A percentile compares a stretch with the other conserved stretches of the same genome.
These are phyloP conservation scores for Penicillium corylophilum DNA, from an alignment of 2,329 filamentous ascomycete genomes.

Conservation along the genomic window DNA sequence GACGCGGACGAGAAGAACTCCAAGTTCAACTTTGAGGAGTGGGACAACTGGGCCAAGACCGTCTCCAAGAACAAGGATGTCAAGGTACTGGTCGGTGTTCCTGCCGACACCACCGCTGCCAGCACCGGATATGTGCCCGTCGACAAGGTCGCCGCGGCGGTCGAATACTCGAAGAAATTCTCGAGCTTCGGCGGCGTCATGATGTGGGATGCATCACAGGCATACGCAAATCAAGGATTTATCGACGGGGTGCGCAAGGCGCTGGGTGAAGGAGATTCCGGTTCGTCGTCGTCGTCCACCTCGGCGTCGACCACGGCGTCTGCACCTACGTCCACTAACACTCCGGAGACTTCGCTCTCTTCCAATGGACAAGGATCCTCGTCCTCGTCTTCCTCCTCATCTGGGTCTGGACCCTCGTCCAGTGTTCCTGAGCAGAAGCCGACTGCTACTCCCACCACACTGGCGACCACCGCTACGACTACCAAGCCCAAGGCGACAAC, in stretches of 20 bases:
- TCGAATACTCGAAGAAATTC: constrained; percentile 56
- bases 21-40: constrained; percentile 62
- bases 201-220: constrained; percentile 67
- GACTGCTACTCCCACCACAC: neutral
- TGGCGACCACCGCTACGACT: constrained; percentile 1
- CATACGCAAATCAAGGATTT: constrained; percentile 59
- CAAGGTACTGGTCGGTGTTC: constrained; percentile 62
- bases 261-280: constrained; percentile 50
- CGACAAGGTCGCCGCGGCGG: constrained; percentile 49
- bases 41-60: constrained; percentile 65
- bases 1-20: constrained; percentile 46
- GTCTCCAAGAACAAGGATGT: constrained; percentile 59
- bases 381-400: constrained; percentile 29
- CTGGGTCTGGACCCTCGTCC: constrained; percentile 20
- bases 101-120: constrained; percentile 54
- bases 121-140: constrained; percentile 57
- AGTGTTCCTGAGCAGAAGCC: constrained; percentile 11
- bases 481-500: constrained; percentile 7
- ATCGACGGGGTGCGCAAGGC: constrained; percentile 45
- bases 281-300: constrained; percentile 32
- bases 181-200: constrained; percentile 66
- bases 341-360: constrained; percentile 23
- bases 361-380: constrained; percentile 26
- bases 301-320: constrained; percentile 26
- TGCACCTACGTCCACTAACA: constrained; percentile 28